Base-by-base conservation (phyloP, 306 rosid species). In the Fragaria nilgerrensis region DNA sequence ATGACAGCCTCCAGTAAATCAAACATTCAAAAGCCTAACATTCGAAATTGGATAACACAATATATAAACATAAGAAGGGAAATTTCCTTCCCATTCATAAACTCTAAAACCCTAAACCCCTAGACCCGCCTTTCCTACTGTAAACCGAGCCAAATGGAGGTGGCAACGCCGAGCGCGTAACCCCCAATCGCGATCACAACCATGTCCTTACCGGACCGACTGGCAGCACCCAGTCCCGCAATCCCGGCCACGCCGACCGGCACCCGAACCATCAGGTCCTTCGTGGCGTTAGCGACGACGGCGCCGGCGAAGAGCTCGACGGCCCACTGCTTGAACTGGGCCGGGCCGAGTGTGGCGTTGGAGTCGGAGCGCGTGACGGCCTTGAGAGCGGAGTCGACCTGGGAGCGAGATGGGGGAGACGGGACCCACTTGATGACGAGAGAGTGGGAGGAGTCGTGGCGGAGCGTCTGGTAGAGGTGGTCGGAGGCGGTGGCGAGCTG, bases 201-300 rank as follows among this genome's bases (percentile, higher is more conserved):
- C 37, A 91, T 4, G 3, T 52, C 84, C 16, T 81, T 86, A 0
- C 86, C 86, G 0, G 88, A 80, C 37, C 87, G 88, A 79, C 91
- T 80, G 68, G 75, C 85, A 3, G 84, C 90, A 1, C 98, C 90
- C 20, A 94, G 39, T 43, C 96, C 91, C 3, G 87, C 89, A 22
- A 94, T 94, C 27, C 94, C 94, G 0, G 85, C 97, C 1, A 86
- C 80, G 23, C 96, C 96, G 2, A 94, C 66, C n/a, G 97, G 98
- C 22, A 89, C 85, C 3, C 93, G 80, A 11, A 80, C 5, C 27
- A 90, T 59, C 11, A 91, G 66, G n/a, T 89, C 88, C 76, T 84
- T 87, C 4, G 74, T 44, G 7, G 93, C 97, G 12, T 78, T 84
- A 13, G 80, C 58, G 71, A 85, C 67, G 9, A 90, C 86, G 3